Evolutionary conservation across 2,329 filamentous ascomycete species (phyloP), one percentile per base, ranked within the genome.

Genomic region (Penicillium sp.): DNA sequence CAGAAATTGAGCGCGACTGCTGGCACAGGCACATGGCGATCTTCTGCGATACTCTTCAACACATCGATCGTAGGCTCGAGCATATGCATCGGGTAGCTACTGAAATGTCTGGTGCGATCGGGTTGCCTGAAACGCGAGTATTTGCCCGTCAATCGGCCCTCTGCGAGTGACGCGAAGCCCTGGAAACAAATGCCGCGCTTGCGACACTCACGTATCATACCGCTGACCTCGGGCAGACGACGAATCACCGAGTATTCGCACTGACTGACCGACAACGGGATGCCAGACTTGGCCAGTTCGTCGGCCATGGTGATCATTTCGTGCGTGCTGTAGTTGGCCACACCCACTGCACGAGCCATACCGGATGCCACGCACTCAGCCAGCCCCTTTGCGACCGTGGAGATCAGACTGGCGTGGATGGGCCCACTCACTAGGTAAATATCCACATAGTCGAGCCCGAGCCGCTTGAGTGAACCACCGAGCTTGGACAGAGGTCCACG

Each of bases 1-100:
- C 69, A 69, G 54, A 70, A 76, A 52, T 77, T 77, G 28, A 77
- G 53, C 31, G 72, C 72, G 3, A 76, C 69, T 1, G 72, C 71
- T 24, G 69, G 64, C 13, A 67, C 54, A 15, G 55, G 56, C 12
- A 71, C 66, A 4, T 61, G 64, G 8, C 61, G 63, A 46, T 66
- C 64, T 7, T 68, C 64, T 0, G 67, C 69, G 46, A 74, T 72
- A 23, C 54, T 53, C 31, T 66, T 64, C 42, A 74, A 54, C 5
- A 68, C 63, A 5, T 65, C 60, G 9, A 75, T 49, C 0, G 70
- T 61, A 4, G 69, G 70, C 47, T 73, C 68, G 13, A 76, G 53
- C 45, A 74, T 61, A 54, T 71, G 67, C 68, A 76, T 76, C 1
- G 71, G 66, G 51, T 76, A 75, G 41, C 65, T 69, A 42, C 67